These are phyloP conservation scores for Pseudomassariella vexata DNA, from an alignment of 2,329 filamentous ascomycete species.

Conservation along the genomic window DNA sequence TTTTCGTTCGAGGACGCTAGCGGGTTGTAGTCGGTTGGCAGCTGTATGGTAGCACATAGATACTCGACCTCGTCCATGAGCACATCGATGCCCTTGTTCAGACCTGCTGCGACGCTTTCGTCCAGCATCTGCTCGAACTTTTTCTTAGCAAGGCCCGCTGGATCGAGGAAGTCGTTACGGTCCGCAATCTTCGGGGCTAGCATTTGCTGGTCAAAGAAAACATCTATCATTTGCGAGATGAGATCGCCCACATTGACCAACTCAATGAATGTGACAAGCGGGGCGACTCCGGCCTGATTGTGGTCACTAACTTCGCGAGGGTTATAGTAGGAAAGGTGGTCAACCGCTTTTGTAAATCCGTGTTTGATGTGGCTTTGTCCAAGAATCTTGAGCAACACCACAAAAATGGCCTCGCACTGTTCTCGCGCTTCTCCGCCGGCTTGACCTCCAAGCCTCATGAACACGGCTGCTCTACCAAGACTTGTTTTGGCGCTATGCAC, in stretches of 20 bases:
- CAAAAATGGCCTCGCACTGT: conserved; percentile 87
- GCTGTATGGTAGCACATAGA: conserved; percentile 81
- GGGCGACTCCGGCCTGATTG: conserved; percentile 70
- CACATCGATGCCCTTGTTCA: conserved; percentile 97
- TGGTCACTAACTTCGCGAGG: conserved; percentile 74
- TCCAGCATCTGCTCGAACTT: conserved; percentile 98
- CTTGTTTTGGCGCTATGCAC: conserved; percentile 86
- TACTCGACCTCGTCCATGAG: conserved; percentile 98
- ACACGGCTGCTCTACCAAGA: conserved; percentile 77
- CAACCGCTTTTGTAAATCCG: conserved; percentile 91
- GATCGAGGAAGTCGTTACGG: conserved; percentile 89
- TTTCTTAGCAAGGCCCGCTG: conserved; percentile 91
- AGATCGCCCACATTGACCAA: conserved; percentile 96
- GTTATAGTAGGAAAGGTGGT: conserved; percentile 85
- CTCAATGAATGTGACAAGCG: conserved; percentile 91
- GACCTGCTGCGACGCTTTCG: conserved; percentile 87
- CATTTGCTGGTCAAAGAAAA: conserved; percentile 96
- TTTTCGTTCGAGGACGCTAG: conserved; percentile 28
- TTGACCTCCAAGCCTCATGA: conserved; percentile 74
- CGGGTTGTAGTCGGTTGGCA: conserved; percentile 87
- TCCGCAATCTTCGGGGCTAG: conserved; percentile 77
- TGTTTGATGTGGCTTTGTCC: conserved; percentile 81
- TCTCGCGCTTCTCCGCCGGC: conserved; percentile 77
- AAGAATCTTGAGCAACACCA: conserved; percentile 74
- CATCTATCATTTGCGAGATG: conserved; percentile 98